Evolutionary conservation across 768 basidiomycete genomes (phyloP), one percentile per base, ranked within the genome.

Genomic region (Clitopilus passeckerianus): DNA sequence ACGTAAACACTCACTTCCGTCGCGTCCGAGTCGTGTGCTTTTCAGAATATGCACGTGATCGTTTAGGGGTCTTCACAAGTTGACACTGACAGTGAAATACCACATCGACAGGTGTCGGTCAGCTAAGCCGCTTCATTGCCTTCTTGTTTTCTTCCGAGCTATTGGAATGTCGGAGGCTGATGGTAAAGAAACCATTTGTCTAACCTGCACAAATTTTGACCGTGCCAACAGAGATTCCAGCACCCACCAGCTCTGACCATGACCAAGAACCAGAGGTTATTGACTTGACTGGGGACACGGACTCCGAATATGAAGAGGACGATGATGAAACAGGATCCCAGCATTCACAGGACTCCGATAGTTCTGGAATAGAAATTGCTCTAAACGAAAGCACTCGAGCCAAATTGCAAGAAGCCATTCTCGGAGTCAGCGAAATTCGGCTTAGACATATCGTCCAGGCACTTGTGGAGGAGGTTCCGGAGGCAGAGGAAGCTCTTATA

Each of bases 401-500:
- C 6, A 76, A 77, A 59, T 68, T 84, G 53, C 74, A 72, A 43
- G 70, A 67, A 14, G 79, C 79, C 2, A 77, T 84, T 61, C 68
- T 71, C 54, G 70, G 73, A 15, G 68, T 79, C 52, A 74, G 79
- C 23, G 78, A 80, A 65, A 67, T 70, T 54, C 77, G 75, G 58
- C 71, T 84, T 37, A 77, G 80, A 44, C 69, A 74, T 37, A 64
- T 81, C 20, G 56, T 83, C 56, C 69, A 63, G 15, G 59, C 65
- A 27, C 68, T 83, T 18, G 72, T 77, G 22, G 72, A 77, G 46
- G 69, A 71, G 15, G 72, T 77, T 30, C 74, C 77, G 22, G 72
- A 68, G 20, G 72, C 81, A 35, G 77, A 80, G 60, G 72, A 73
- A 54, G 74, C 76, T 5, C 64, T 83, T 14, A 76, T 75, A 14